Base-by-base conservation (phyloP, 202 grass and related monocot genomes). In the Carex arenaria region DNA sequence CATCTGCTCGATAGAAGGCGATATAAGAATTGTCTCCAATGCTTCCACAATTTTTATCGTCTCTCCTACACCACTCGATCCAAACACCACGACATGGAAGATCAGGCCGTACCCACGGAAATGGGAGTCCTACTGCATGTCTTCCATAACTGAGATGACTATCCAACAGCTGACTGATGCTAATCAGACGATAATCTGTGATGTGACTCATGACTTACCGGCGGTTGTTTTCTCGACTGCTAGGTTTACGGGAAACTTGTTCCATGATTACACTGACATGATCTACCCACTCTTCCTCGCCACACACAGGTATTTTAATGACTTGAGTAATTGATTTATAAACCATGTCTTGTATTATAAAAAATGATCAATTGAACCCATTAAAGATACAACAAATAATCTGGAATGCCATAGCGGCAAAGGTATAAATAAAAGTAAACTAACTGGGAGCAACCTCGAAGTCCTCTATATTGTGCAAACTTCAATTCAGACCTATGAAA, bases 261-360 rank as follows among this genome's bases (percentile, higher is more conserved):
- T 94, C 85, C 94, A 97, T 64, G 92, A 90, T 83, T 93, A 94
- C 87, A 88, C 92, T 2, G 94, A 97, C 75, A 87, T 97, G 60
- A 69, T 94, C 0, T 86, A 94, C 2, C 94, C 92, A 14, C 84
- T 97, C 10, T 97, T 94, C 85, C 64, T 89, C 7, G 86, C 81
- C 76, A 84, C 92, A 0, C 67, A 43, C 11, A 67, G 72, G 87
- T 97, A 82, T 30, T 40, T 45, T 65, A 62, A 64, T 65, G 34
- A 47, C 31, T 47, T 80, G n/a, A 45, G 42, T 45, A 45, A 45
- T n/a, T 45, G 5, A 62, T 65, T 67, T 51, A 40, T 54, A n/a
- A 23, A 15, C 34, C 19, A 47, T 52, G 40, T 64, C 13, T 47
- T 26, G 15, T 26, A 22, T 51, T 65, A 14, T 14, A 70, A 45